Evolutionary conservation across 352 stramenopile genomes (phyloP).

Genomic region (Hyaloperonospora brassicae): DNA sequence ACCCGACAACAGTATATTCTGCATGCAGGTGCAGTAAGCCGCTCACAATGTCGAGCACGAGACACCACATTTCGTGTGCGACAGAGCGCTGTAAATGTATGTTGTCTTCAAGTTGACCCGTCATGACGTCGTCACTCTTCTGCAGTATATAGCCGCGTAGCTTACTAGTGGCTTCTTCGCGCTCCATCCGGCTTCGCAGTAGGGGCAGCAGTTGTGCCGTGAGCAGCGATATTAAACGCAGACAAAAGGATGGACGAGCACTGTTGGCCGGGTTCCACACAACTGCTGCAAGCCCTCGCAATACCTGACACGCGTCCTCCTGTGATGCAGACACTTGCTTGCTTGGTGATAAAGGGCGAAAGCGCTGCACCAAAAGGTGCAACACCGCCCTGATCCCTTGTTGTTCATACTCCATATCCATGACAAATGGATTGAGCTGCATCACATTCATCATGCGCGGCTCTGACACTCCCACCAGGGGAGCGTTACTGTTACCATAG

Average conservation of each 20-base stretch:
- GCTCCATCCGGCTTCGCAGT: constrained; percentile 32
- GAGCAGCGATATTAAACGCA: constrained; percentile 39
- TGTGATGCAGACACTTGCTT: constrained; percentile 25
- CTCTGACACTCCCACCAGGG: constrained; percentile 16
- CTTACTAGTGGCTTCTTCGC: constrained; percentile 24
- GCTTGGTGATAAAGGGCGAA: constrained; percentile 24
- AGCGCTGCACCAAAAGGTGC: constrained; percentile 42
- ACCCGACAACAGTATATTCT: constrained; percentile 4
- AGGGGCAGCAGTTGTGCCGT: constrained; percentile 41
- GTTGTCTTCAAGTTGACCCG: constrained; percentile 1
- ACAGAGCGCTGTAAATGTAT: constrained; percentile 28
- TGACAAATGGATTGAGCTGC: constrained; percentile 35
- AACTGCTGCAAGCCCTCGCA: constrained; percentile 39
- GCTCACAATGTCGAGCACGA: constrained; percentile 37
- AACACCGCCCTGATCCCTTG: constrained; percentile 44
- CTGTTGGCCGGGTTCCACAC: constrained; percentile 37
- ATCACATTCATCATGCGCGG: constrained; percentile 32
- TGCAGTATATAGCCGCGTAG: constrained; percentile 31
- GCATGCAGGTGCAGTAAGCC: constrained; percentile 33
- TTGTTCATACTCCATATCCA: constrained; percentile 44
- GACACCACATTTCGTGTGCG: constrained; percentile 56
- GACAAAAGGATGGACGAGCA: constrained; percentile 11
- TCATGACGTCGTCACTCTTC: constrained; percentile 6
- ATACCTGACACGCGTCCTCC: constrained; percentile 33
- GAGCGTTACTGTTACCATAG: constrained; percentile 18